Evolutionary conservation across 2,329 filamentous ascomycete genomes (phyloP), one percentile per base, ranked within the genome.

Genomic region (Exophiala alcalophila): DNA sequence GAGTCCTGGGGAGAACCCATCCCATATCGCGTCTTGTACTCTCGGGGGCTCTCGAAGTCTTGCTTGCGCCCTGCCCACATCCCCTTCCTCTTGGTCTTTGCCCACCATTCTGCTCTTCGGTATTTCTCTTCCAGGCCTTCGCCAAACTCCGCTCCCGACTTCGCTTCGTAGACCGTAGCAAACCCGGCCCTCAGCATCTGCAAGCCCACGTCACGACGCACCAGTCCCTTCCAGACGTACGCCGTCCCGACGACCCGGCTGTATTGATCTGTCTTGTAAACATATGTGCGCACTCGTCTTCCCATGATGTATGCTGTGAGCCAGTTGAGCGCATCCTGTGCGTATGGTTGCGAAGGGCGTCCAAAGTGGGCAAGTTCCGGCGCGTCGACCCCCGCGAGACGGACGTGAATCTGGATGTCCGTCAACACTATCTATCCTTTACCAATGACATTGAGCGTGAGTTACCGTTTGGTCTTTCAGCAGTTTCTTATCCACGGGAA

Each of bases 311-410:
- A 87, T 4, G 68, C 67, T 11, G 76, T 80, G n/a, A 98, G 76
- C 81, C 87, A 97, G 12, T 78, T 68, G 38, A 91, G 72, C 5
- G 92, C 88, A 65, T 97, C 91, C 46, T 79, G 73, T 3, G 86
- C 77, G 62, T 81, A 89, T 1, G 90, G 91, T 65, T 98, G 92
- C 7, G 83, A 86, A 18, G 87, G 84, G 36, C 81, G 79, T 40
- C 94, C 94, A 66, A 96, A 98, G 65, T 98, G 92, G 6, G 90
- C 83, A 42, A 86, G 73, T 67, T 98, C 92, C 2, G 92, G 92
- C 8, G 94, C 92, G 65, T 98, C 92, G 40, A 98, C 71, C 35
- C 92, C 92, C 11, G 92, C 92, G 43, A 98, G 75, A 19, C 92
- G 86, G 43, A 98, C 77, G 37, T 90, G 81, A 55, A 98, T 86